Base-by-base conservation (phyloP, 306 rosid genomes). In the Vicia villosa region DNA sequence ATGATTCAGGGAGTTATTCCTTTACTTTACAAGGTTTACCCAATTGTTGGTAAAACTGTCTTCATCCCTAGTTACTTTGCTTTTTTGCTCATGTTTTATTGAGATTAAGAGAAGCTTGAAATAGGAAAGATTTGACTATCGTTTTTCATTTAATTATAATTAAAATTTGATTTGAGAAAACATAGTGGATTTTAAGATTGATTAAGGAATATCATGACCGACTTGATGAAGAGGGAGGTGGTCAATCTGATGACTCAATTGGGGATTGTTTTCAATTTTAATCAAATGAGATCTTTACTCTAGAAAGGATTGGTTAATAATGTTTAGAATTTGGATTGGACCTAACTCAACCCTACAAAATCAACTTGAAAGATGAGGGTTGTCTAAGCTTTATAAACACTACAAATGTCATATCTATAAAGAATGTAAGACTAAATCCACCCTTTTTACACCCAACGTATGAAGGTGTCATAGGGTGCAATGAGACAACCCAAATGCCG, bases 201-300 rank as follows among this genome's bases (percentile, higher is more conserved):
- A 43, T 43, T 17, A 43, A 43, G 49, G 49, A n/a, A 51, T 51
- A 51, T 19, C 13, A 9, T 10, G 30, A 19, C 17, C 5, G 15
- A 22, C 17, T 52, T 22, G 60, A 54, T 4, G 59, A 22, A 22
- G 20, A 16, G 60, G 9, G 4, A 13, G 17, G 26, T 17, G 36
- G 36, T 9, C 62, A 24, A 56, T 14, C 63, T 57, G 30, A 57
- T 57, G 63, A 57, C 55, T 49, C 8, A 57, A 21, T n/a, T 57
- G 63, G 22, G 21, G 42, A 30, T 57, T 30, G 63, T 57, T 57
- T 57, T 22, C 13, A 30, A 57, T 49, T 57, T 57, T 57, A 57
- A 57, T 30, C 21, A 16, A 30, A 30, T 58, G 15, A 7, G 63
- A 56, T 56, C 38, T 38, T 56, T 56, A 32, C 38, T 28, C 4